These are phyloP conservation scores for Entomortierella lignicola DNA, from an alignment of 192 early-diverging fungal species.

Conservation along the genomic window DNA sequence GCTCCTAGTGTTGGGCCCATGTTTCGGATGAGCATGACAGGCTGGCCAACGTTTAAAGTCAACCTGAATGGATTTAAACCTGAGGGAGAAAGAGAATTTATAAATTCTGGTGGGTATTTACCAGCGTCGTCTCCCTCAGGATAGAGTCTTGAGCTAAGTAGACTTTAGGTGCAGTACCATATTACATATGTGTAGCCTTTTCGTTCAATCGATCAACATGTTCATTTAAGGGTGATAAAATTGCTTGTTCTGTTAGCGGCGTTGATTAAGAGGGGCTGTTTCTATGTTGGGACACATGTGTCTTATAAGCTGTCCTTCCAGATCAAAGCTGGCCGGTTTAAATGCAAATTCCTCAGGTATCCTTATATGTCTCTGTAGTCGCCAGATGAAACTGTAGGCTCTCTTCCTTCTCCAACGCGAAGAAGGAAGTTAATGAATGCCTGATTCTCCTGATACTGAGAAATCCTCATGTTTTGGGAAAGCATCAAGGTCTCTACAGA, in stretches of 20 bases:
- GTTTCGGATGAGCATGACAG: constrained; percentile 17
- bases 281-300: too few relatives aligned
- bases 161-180: background rate
- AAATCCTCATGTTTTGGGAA: constrained; percentile 22
- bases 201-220: too few relatives aligned
- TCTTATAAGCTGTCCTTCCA: background rate
- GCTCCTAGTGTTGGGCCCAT: too few relatives aligned
- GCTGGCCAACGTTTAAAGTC: constrained; percentile 1
- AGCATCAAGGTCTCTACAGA: constrained; percentile 15
- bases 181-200: too few relatives aligned
- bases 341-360: background rate
- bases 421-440: constrained; percentile 19
- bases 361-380: background rate
- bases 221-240: too few relatives aligned
- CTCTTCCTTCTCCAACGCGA: constrained; percentile 6
- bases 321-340: background rate
- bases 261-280: too few relatives aligned
- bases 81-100: constrained; percentile 3
- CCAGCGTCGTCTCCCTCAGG: background rate
- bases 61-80: constrained; percentile 8
- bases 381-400: constrained; percentile 6
- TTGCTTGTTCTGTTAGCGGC: too few relatives aligned
- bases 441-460: background rate
- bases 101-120: background rate
- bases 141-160: too few relatives aligned